Percentiles rank a stretch among this genome's conserved stretches.
Conservation (phyloP, 352 stramenopile genomes). For the Globisporangium parvum region DNA sequence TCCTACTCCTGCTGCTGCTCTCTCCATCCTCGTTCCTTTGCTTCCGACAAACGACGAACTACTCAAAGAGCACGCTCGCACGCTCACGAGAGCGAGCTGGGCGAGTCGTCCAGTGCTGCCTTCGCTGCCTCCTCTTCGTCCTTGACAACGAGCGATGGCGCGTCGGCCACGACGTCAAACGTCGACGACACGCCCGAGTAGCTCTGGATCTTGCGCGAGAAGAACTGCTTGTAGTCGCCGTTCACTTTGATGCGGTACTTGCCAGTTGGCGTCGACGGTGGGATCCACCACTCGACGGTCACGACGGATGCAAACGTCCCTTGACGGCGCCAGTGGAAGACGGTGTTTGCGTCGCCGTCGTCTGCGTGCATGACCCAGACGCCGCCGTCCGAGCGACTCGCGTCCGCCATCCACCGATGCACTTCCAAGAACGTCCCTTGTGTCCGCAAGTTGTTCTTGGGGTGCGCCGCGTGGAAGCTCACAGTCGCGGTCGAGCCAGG, state of each 20-base stretch:
- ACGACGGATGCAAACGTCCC: slow-evolving; percentile 65
- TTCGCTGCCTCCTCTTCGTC: background rate
- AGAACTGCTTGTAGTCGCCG: slow-evolving; percentile 68
- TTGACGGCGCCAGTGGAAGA: slow-evolving; percentile 67
- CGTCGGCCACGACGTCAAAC: slow-evolving; percentile 30
- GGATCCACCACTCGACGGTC: slow-evolving; percentile 68
- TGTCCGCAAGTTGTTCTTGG: slow-evolving; percentile 76
- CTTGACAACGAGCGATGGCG: background rate
- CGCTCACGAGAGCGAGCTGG: background rate
- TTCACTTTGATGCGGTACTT: slow-evolving; percentile 79
- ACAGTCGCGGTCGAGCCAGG: slow-evolving; percentile 46
- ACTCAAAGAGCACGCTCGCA: too few relatives aligned
- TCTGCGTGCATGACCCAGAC: slow-evolving; percentile 72
- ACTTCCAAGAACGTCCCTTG: slow-evolving; percentile 78
- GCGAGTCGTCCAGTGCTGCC: background rate
- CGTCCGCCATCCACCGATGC: slow-evolving; percentile 54
- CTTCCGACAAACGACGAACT: too few relatives aligned
- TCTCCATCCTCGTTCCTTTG: too few relatives aligned
- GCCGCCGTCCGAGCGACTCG: slow-evolving; percentile 23
- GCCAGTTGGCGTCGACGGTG: slow-evolving; percentile 30
- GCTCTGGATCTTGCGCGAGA: slow-evolving; percentile 31
- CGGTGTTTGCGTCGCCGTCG: slow-evolving; percentile 67
- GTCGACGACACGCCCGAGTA: slow-evolving; percentile 57
- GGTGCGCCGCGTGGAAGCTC: slow-evolving; percentile 68
- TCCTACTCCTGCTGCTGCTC: too few relatives aligned